Conservation (phyloP, 768 basidiomycete species). For the Tephrocybe sp. region DNA sequence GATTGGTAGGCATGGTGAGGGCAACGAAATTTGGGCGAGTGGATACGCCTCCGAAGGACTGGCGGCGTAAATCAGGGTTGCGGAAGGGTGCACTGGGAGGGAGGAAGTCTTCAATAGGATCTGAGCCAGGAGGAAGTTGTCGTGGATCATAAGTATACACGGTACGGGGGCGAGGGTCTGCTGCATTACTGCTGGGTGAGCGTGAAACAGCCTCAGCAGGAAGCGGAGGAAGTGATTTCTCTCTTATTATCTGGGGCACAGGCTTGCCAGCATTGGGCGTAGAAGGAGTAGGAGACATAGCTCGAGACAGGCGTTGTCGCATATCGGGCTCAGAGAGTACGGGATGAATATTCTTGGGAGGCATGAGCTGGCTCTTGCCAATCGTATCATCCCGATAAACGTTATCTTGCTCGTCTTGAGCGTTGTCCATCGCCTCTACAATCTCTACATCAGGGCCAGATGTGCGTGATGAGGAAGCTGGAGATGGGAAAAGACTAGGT, state of each 20-base stretch:
- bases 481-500: slow-evolving; percentile 74
- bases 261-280: slow-evolving; percentile 20
- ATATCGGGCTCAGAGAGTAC: slow-evolving; percentile 64
- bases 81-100: slow-evolving; percentile 70
- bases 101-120: slow-evolving; percentile 47
- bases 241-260: slow-evolving; percentile 33
- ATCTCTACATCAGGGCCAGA: slow-evolving; percentile 58
- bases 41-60: slow-evolving; percentile 73
- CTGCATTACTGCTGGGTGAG: slow-evolving; percentile 28
- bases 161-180: slow-evolving; percentile 61
- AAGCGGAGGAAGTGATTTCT: slow-evolving; percentile 80
- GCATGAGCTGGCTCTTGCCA: slow-evolving; percentile 27
- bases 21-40: slow-evolving; percentile 52
- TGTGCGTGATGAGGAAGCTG: slow-evolving; percentile 71
- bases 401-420: slow-evolving; percentile 45
- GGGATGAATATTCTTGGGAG: slow-evolving; percentile 47
- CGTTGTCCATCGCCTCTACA: slow-evolving; percentile 39
- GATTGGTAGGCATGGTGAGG: slow-evolving; percentile 49
- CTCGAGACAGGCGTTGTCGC: slow-evolving; percentile 42
- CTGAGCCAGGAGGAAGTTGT: slow-evolving; percentile 43
- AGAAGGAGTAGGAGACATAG: slow-evolving; percentile 29
- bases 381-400: slow-evolving; percentile 31
- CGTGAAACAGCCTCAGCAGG: slow-evolving; percentile 51
- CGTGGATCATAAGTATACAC: slow-evolving; percentile 62
- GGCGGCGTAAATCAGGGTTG: slow-evolving; percentile 55